A percentile compares a stretch with the other conserved stretches of the same genome.
phyloP scores from a whole-genome alignment of 352 stramenopile genomes.

The Aphanomyces invadans region DNA sequence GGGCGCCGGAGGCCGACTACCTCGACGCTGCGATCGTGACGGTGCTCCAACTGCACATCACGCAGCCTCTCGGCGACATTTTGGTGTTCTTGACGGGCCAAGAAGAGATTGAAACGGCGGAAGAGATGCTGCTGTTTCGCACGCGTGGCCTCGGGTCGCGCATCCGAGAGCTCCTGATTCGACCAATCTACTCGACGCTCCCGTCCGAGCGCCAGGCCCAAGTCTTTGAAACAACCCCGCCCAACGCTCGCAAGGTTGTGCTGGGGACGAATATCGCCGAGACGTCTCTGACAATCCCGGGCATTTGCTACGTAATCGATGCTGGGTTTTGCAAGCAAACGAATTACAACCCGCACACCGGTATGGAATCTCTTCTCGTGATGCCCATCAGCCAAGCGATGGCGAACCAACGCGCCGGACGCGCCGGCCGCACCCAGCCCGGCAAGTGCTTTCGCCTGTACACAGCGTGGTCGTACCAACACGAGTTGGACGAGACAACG shows the following conservation, averaged over 20 bases:
- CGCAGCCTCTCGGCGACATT: constrained; percentile 96
- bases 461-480: constrained; percentile 97
- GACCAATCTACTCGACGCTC: constrained; percentile 98
- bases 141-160: constrained; percentile 91
- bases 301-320: constrained; percentile 99
- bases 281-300: constrained; percentile 98
- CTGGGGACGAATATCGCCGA: constrained; percentile 99
- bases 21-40: constrained; percentile 97
- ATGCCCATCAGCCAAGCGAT: constrained; percentile 96
- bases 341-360: constrained; percentile 96
- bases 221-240: constrained; percentile 97
- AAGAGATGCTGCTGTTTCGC: constrained; percentile 92
- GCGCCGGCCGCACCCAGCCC: constrained; percentile 93
- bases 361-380: constrained; percentile 99
- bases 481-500: constrained; percentile 98
- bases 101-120: constrained; percentile 98
- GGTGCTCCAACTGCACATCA: constrained; percentile 98
- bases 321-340: constrained; percentile 99
- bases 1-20: constrained; percentile 97
- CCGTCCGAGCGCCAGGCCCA: constrained; percentile 97
- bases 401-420: constrained; percentile 93
- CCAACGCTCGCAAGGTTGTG: constrained; percentile 95
- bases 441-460: constrained; percentile 99
- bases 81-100: constrained; percentile 99
- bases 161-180: constrained; percentile 98